Conservation (phyloP, 202 grass and related monocot genomes). For the Hordeum pubiflorum region DNA sequence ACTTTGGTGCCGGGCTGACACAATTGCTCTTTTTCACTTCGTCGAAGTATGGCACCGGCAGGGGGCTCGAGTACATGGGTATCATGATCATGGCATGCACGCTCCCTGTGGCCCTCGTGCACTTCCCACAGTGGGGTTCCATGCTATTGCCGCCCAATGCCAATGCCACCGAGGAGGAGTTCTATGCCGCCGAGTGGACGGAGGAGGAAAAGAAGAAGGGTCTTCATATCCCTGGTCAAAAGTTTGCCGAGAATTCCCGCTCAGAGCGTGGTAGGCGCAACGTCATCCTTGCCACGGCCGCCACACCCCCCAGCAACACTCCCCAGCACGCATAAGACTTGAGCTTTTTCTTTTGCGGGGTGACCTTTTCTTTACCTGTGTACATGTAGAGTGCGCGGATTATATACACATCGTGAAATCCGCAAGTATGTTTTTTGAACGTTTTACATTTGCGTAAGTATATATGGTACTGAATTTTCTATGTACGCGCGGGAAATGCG, state of each 20-base stretch:
- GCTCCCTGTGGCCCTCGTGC: conserved; percentile 40
- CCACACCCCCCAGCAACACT: conserved; percentile 29
- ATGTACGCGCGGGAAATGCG: neutral
- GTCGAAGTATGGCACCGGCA: conserved; percentile 41
- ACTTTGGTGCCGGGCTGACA: conserved; percentile 60
- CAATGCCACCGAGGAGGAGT: conserved; percentile 27
- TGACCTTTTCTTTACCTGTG: neutral
- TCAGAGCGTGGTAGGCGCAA: conserved; percentile 45
- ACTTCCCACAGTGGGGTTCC: conserved; percentile 91
- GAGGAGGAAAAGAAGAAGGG: conserved; percentile 47
- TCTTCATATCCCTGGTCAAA: conserved; percentile 36
- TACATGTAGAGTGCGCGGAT: neutral
- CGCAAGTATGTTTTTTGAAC: neutral
- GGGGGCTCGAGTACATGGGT: conserved; percentile 58
- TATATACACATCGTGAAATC: neutral
- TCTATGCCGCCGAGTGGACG: conserved; percentile 46
- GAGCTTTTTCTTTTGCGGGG: too few relatives aligned
- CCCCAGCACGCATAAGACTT: conserved; percentile 9
- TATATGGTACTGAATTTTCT: neutral
- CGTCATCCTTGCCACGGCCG: neutral
- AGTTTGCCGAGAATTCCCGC: conserved; percentile 53
- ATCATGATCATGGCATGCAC: conserved; percentile 92
- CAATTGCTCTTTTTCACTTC: conserved; percentile 79
- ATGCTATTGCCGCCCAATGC: conserved; percentile 56
- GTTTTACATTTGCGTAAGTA: neutral